Evolutionary conservation across 257 asterid species (phyloP), one percentile per base, ranked within the genome.

Genomic region (Agastache rugosa): DNA sequence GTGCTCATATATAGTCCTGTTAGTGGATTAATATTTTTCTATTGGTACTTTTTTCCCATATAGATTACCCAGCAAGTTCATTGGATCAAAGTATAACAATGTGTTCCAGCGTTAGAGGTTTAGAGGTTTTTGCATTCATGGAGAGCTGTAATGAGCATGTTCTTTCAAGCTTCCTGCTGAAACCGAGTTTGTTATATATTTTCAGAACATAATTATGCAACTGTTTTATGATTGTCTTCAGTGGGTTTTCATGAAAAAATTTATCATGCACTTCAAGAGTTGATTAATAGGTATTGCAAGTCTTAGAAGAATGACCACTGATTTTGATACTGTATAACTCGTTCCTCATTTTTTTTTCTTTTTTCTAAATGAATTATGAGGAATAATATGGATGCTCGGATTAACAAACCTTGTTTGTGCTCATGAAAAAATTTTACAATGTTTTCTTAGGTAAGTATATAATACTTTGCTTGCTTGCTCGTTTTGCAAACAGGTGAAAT

Each of bases 401-500:
- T n/a, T n/a, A 17, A 1, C 29, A 37, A 27, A 56, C n/a, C 35
- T 56, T 22, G 12, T 31, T 47, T 58, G 39, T 39, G 50, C 2
- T 54, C 31, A 39, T 71, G 63, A 23, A 31, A 25, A 62, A 34
- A 8, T 51, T 16, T 17, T 27, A 1, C 39, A n/a, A 6, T 27
- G 2, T 54, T 23, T 15, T 44, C 62, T 48, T 23, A 69, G 17
- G 31, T 44, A 29, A 58, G 25, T 58, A 29, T 15, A 65, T 70
- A 72, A 51, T 34, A 23, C 59, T 69, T 61, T 29, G 59, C 55
- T n/a, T 17, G 23, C 11, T 53, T 64, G 66, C 44, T 78, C 17
- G 29, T 41, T 81, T 29, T 53, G 61, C 71, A 63, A 39, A 63
- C 87, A 95, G 98, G 96, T 75, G 99, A 95, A 82, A 90, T 95